Percentiles rank a stretch among this genome's conserved stretches.
These are phyloP conservation scores for Groenewaldozyma auringiensis DNA, from an alignment of 1,139 yeast species.

Conservation along the genomic window DNA sequence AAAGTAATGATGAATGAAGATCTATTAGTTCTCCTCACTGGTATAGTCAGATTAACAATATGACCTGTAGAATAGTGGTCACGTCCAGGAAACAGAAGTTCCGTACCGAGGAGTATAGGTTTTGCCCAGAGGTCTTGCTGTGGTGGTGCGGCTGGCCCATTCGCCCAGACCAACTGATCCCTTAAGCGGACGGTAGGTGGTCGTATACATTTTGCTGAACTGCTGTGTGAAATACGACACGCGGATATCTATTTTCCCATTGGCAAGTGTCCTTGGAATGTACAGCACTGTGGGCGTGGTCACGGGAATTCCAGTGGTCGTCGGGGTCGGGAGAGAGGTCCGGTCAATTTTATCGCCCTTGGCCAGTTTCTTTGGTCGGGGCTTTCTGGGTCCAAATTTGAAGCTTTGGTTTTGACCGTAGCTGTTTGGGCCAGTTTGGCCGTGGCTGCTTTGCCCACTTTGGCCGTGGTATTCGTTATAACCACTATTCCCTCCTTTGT, in stretches of 20 bases:
- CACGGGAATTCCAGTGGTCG: constrained; percentile 10
- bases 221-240: constrained; percentile 44
- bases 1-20: too few relatives aligned
- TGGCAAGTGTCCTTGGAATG: constrained; percentile 43
- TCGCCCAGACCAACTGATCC: constrained; percentile 55
- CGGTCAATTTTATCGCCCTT: constrained; percentile 10
- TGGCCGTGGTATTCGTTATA: too few relatives aligned
- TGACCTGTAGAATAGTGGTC: too few relatives aligned
- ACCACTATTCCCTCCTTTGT: background rate
- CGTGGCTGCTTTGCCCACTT: background rate
- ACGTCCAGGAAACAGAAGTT: background rate
- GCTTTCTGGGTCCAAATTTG: too few relatives aligned
- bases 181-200: constrained; percentile 36
- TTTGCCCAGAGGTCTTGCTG: background rate
- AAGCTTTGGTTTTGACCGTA: too few relatives aligned
- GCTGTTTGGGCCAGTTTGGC: background rate
- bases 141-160: background rate
- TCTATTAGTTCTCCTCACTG: too few relatives aligned
- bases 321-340: constrained; percentile 12
- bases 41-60: too few relatives aligned
- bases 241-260: constrained; percentile 35
- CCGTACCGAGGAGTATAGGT: background rate
- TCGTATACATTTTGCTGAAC: constrained; percentile 36
- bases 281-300: constrained; percentile 40
- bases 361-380: background rate